A percentile compares a stretch with the other conserved stretches of the same genome.
Evolutionary conservation across 1,284 basidiomycete genomes (phyloP).

Genomic region (Sparassis latifolia): DNA sequence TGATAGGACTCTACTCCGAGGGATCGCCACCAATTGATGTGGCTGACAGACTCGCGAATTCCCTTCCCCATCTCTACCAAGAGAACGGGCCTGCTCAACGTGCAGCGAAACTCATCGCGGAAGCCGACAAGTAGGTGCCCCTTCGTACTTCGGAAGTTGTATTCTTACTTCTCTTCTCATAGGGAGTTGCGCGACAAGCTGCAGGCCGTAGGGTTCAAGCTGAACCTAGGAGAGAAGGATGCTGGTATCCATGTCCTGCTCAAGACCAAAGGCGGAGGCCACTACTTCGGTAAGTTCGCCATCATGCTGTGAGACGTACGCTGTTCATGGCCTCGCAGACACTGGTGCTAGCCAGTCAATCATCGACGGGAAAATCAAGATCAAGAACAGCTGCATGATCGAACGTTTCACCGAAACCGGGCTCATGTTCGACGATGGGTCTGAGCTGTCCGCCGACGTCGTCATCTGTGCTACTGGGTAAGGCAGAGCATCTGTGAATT

Average conservation of each 20-base stretch:
- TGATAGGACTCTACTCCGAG: conserved; percentile 45
- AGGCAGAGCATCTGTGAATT: not conserved
- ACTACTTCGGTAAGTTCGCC: conserved; percentile 32
- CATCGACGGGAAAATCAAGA: conserved; percentile 65
- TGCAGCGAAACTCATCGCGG: conserved; percentile 36
- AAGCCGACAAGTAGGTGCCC: conserved; percentile 37
- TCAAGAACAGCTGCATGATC: conserved; percentile 58
- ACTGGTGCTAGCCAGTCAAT: conserved; percentile 60
- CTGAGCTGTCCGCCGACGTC: conserved; percentile 56
- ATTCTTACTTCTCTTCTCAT: not conserved
- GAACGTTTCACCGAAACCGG: conserved; percentile 46
- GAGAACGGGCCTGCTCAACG: conserved; percentile 39
- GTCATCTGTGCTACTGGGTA: conserved; percentile 65
- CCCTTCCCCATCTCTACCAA: conserved; percentile 40
- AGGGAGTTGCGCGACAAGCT: conserved; percentile 52
- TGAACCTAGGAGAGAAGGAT: conserved; percentile 47
- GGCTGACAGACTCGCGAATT: conserved; percentile 45
- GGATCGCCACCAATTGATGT: conserved; percentile 40
- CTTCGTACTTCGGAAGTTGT: no score
- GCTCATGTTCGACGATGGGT: conserved; percentile 60
- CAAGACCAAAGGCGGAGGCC: conserved; percentile 30
- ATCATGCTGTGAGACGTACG: not conserved
- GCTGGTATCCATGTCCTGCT: conserved; percentile 43
- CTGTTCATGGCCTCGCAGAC: conserved; percentile 27
- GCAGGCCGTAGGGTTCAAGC: conserved; percentile 50